Percentiles rank a stretch among this genome's conserved stretches.
phyloP scores from a whole-genome alignment of 2,329 filamentous ascomycete species.

The Penicillium brevicompactum region DNA sequence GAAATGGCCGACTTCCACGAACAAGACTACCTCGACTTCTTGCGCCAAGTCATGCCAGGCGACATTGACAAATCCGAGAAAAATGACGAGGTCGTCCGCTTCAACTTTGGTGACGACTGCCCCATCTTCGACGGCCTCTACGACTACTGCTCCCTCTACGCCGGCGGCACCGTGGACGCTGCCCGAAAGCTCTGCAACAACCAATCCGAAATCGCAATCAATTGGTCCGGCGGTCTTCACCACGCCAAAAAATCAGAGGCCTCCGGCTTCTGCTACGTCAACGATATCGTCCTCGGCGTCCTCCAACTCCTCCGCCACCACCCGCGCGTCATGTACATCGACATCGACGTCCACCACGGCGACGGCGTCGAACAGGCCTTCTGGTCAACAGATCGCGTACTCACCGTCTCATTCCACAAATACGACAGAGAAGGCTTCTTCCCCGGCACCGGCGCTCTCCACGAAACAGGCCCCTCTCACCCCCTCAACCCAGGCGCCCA shows the following conservation, averaged over 20 bases:
- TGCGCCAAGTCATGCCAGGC: conserved; percentile 70
- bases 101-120: conserved; percentile 92
- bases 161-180: conserved; percentile 86
- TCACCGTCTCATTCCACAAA: conserved; percentile 96
- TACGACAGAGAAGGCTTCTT: conserved; percentile 86
- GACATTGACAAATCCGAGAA: conserved; percentile 67
- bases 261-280: conserved; percentile 97
- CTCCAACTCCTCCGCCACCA: conserved; percentile 81
- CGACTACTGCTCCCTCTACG: conserved; percentile 92
- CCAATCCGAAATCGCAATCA: conserved; percentile 93
- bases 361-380: conserved; percentile 92
- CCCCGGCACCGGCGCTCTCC: conserved; percentile 83
- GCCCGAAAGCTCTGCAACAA: conserved; percentile 83
- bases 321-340: conserved; percentile 88
- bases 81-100: conserved; percentile 62
- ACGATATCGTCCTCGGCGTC: conserved; percentile 94
- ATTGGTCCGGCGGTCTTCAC: conserved; percentile 95
- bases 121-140: conserved; percentile 95
- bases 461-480: conserved; percentile 80
- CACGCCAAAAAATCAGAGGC: conserved; percentile 95
- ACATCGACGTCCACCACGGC: conserved; percentile 90
- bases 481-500: conserved; percentile 85
- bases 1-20: conserved; percentile 88
- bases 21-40: conserved; percentile 85
- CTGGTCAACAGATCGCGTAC: conserved; percentile 83